These are phyloP conservation scores for Ophiostoma triangulosporum DNA, from an alignment of 2,329 filamentous ascomycete genomes.

Conservation along the genomic window DNA sequence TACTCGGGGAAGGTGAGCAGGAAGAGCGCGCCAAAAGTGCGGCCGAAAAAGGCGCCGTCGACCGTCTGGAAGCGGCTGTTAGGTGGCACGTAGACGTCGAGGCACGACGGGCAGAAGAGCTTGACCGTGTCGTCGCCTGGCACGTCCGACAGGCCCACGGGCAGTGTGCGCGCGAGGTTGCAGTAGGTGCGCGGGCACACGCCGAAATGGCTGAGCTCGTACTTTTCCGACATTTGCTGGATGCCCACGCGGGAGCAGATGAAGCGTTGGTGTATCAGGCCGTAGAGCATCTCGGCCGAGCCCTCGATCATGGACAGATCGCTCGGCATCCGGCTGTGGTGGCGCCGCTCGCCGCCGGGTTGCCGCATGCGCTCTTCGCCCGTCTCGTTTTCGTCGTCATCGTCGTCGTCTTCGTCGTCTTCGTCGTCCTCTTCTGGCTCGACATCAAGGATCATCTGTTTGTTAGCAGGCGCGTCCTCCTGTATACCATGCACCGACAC, in stretches of 20 bases:
- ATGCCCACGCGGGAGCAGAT: conserved; percentile 94
- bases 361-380: conserved; percentile 45
- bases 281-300: conserved; percentile 95
- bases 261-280: conserved; percentile 94
- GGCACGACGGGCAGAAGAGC: conserved; percentile 90
- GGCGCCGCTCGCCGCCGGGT: conserved; percentile 51
- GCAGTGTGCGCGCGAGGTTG: conserved; percentile 77
- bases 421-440: conserved; percentile 92
- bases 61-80: conserved; percentile 97
- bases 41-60: conserved; percentile 94
- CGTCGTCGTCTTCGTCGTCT: conserved; percentile 70
- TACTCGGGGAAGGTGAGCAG: conserved; percentile 98
- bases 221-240: conserved; percentile 98
- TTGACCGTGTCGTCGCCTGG: conserved; percentile 97
- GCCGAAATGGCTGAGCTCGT: conserved; percentile 92
- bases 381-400: conserved; percentile 60
- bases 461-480: conserved; percentile 17
- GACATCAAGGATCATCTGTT: conserved; percentile 98
- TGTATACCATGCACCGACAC: neutral
- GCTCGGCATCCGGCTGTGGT: conserved; percentile 72
- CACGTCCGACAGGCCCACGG: conserved; percentile 86
- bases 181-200: conserved; percentile 91
- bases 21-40: conserved; percentile 92
- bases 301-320: conserved; percentile 93
- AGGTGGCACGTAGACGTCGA: conserved; percentile 93